Evolutionary conservation across 176 grass and related monocot species (phyloP).

Genomic region (Bothriochloa decipiens): DNA sequence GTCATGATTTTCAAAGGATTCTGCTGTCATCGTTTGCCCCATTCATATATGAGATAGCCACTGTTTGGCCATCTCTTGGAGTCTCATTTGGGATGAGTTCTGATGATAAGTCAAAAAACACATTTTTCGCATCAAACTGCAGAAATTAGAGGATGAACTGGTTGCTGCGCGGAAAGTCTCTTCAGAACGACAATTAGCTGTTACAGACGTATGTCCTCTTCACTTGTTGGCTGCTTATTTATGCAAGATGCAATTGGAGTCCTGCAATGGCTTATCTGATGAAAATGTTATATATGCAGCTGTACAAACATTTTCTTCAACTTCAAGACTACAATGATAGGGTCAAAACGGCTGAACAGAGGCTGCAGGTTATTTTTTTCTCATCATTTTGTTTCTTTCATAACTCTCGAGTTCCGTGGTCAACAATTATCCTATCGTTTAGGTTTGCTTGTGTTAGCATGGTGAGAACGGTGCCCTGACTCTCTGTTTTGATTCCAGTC

Average conservation of each 20-base stretch:
- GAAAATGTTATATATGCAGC: slow-evolving; percentile 42
- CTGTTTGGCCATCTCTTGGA: not conserved
- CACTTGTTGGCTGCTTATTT: slow-evolving; percentile 20
- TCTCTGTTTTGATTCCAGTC: slow-evolving; percentile 38
- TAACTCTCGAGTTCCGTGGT: not conserved
- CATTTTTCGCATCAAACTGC: slow-evolving; percentile 24
- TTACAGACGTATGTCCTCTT: slow-evolving; percentile 52
- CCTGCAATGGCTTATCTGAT: not conserved
- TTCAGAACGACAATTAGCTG: slow-evolving; percentile 62
- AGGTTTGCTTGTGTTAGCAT: not conserved
- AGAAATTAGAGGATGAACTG: slow-evolving; percentile 86
- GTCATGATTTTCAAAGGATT: slow-evolving; percentile 27
- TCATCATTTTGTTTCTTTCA: not conserved
- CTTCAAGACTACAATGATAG: slow-evolving; percentile 73
- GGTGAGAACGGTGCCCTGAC: not conserved
- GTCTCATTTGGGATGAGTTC: not conserved
- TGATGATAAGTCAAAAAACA: slow-evolving; percentile 19
- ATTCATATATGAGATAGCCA: not conserved
- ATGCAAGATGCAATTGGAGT: slow-evolving; percentile 17
- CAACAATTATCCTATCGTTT: not conserved
- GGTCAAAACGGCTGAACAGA: slow-evolving; percentile 66
- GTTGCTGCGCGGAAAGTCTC: slow-evolving; percentile 60
- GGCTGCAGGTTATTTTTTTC: slow-evolving; percentile 58
- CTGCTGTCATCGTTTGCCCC: not conserved
- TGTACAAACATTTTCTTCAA: slow-evolving; percentile 73